Evolutionary conservation across 768 basidiomycete species (phyloP).

Genomic region (Sporobolomyces pararoseus): DNA sequence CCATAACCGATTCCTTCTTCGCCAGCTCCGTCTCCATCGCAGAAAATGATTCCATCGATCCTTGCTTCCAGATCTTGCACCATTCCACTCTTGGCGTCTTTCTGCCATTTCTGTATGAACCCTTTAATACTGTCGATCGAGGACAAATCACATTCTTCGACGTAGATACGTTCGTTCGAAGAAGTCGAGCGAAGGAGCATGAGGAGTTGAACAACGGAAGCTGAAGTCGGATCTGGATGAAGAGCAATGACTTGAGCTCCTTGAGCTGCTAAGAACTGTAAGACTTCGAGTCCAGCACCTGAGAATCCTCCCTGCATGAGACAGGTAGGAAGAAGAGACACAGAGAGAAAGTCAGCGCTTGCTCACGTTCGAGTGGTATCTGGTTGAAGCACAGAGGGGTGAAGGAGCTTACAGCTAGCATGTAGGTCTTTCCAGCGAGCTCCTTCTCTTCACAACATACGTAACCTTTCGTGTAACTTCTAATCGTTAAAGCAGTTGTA

Average conservation of each 20-base stretch:
- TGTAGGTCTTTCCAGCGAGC: constrained; percentile 22
- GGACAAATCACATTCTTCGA: constrained; percentile 69
- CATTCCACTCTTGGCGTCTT: constrained; percentile 51
- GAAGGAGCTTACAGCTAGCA: constrained; percentile 11
- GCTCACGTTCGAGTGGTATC: too few relatives aligned
- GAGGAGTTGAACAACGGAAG: constrained; percentile 57
- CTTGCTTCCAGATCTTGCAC: constrained; percentile 53
- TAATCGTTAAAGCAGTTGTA: background rate
- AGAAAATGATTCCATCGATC: constrained; percentile 72
- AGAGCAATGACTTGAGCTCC: constrained; percentile 78
- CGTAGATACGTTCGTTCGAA: constrained; percentile 71
- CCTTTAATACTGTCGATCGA: constrained; percentile 64
- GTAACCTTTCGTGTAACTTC: constrained; percentile 13
- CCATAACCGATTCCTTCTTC: constrained; percentile 64
- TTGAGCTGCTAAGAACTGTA: constrained; percentile 64
- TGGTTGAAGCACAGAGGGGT: too few relatives aligned
- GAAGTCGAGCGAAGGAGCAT: constrained; percentile 65
- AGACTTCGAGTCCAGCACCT: constrained; percentile 56
- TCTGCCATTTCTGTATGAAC: constrained; percentile 67
- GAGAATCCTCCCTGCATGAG: constrained; percentile 25
- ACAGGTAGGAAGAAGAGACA: background rate
- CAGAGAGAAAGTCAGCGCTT: background rate
- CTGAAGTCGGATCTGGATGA: constrained; percentile 57
- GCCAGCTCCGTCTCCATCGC: constrained; percentile 55
- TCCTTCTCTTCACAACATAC: constrained; percentile 8